Conservation (phyloP, 1,139 yeast species). For the Yamadazyma friedrichii region DNA sequence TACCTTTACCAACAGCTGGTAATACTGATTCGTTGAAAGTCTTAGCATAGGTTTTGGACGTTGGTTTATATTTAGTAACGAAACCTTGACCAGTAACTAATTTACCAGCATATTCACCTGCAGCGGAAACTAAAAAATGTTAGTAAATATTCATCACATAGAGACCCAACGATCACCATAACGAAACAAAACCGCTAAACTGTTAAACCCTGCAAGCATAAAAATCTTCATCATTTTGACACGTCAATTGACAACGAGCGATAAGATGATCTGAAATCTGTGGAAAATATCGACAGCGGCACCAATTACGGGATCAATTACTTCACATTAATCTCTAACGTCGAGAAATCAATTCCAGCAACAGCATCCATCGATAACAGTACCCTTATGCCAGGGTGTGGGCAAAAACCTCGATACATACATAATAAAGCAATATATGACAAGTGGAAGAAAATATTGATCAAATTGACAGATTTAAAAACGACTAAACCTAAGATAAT, state of each 20-base stretch:
- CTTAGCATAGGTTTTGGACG: constrained; percentile 36
- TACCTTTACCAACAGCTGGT: constrained; percentile 45
- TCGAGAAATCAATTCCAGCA: no score
- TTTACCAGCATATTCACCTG: constrained; percentile 68
- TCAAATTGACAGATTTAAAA: constrained; percentile 66
- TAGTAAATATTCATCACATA: background rate
- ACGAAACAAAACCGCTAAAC: background rate
- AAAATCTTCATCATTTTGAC: background rate
- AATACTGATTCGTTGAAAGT: constrained; percentile 38
- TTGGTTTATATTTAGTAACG: constrained; percentile 64
- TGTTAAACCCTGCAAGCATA: no score
- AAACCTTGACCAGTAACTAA: constrained; percentile 69
- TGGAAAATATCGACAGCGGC: no score
- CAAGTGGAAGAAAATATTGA: constrained; percentile 63
- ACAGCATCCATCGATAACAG: background rate
- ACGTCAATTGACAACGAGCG: background rate
- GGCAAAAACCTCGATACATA: constrained; percentile 23
- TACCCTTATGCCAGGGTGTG: background rate
- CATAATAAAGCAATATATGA: constrained; percentile 47
- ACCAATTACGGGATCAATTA: no score
- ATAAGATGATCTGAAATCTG: no score
- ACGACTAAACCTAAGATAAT: constrained; percentile 58
- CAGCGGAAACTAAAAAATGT: constrained; percentile 48
- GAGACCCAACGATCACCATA: background rate
- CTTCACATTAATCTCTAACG: no score